Percentiles rank a stretch among this genome's conserved stretches.
Evolutionary conservation across 495 filamentous ascomycete species (phyloP).

Genomic region (Aspergillus hancockii): DNA sequence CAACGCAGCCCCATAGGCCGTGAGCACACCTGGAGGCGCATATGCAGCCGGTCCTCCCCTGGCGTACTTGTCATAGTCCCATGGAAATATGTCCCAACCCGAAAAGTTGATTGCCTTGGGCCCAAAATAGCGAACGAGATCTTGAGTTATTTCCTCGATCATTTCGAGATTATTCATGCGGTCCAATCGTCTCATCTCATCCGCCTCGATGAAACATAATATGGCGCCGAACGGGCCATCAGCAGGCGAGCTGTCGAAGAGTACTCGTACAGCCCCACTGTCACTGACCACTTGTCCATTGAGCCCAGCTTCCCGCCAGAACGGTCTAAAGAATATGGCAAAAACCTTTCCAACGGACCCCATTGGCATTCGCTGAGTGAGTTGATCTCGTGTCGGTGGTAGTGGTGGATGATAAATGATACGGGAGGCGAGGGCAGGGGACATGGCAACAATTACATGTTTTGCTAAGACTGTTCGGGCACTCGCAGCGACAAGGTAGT

Average conservation of each 20-base stretch:
- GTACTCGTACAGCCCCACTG: neutral
- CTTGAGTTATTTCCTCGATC: neutral
- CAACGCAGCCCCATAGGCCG: neutral
- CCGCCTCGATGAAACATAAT: neutral
- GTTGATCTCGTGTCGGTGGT: slow-evolving; percentile 19
- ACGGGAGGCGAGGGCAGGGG: slow-evolving; percentile 14
- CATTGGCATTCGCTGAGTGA: slow-evolving; percentile 26
- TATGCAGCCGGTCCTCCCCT: neutral
- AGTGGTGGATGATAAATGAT: slow-evolving; percentile 21
- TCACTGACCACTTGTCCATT: neutral
- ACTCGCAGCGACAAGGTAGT: slow-evolving; percentile 10
- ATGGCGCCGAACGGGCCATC: neutral
- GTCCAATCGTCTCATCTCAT: neutral
- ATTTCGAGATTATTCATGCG: neutral
- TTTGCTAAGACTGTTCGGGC: slow-evolving; percentile 5
- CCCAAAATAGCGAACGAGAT: neutral
- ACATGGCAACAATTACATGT: slow-evolving; percentile 22
- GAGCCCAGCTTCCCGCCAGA: neutral
- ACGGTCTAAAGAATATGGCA: neutral
- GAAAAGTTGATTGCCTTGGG: neutral
- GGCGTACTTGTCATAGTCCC: neutral
- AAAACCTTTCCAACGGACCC: slow-evolving; percentile 25
- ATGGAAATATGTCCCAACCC: neutral
- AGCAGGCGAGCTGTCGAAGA: neutral
- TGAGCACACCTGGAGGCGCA: slow-evolving; percentile 3